Evolutionary conservation across 169 alveolate genomes (phyloP), one percentile per base, ranked within the genome.

Genomic region (Besnoitia besnoiti): DNA sequence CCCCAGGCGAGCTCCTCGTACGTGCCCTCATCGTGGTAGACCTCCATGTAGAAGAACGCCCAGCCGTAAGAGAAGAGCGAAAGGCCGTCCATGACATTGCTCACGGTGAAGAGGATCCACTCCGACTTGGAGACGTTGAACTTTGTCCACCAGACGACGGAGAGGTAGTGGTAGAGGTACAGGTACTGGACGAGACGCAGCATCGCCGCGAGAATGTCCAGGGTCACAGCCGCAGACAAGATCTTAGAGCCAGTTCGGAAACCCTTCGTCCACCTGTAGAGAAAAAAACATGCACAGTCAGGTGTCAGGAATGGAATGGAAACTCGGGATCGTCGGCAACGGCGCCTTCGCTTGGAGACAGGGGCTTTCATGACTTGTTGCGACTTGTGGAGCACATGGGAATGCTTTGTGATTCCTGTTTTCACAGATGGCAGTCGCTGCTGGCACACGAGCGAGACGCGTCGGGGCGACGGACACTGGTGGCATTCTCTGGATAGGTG

Each of bases 21-120:
- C 5, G 98, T 97, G 24, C 98, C 98, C 90, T 97, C 98, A 84
- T 97, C 98, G 67, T 97, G 98, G 93, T 97, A 97, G 59, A 97
- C 98, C 92, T 97, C 98, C 90, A 97, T 93, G 90, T 97, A 97
- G 94, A 97, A 97, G 89, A 97, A 91, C 21, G 98, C 98, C 55
- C 97, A 96, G 51, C 98, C 98, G 94, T 97, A 97, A 90, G 96
- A 93, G 75, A 96, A 91, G 85, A 97, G 92, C 59, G 98, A 96
- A 76, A 97, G 94, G 85, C 97, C 96, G 94, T 97, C 96, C 51
- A 96, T 94, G 80, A 97, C 93, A 85, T 97, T 96, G 37, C 98
- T 97, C 89, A 96, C 96, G 85, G 96, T 97, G 93, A 96, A 95
- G 87, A 97, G 89, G 44, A 94, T 92, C 98, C 98, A 97, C 85